Base-by-base conservation (phyloP, 805 yeast genomes). In the Yarrowia yakushimensis region DNA sequence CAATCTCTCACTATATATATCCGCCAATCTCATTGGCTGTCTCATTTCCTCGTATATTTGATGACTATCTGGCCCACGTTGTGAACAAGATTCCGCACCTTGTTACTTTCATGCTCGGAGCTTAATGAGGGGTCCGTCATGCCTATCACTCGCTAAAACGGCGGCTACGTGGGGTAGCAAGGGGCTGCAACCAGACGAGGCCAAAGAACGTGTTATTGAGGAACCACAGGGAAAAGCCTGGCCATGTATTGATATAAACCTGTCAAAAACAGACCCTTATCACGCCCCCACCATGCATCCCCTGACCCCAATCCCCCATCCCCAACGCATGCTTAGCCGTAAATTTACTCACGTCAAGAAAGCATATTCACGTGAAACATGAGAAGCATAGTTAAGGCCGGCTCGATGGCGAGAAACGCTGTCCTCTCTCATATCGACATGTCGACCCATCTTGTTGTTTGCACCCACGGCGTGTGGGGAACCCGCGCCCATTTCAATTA, bases 381-480 rank as follows among this genome's bases (percentile, higher is more conserved):
- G 59, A 52, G 59, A n/a, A 52, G 59, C 36, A 52, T 52, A 52
- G 59, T 52, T 52, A 52, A 52, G 33, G 33, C 59, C 25, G 42
- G 59, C 31, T 18, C 33, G 13, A 12, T 7, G 59, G 59, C 59
- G 43, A 20, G 34, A 18, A 31, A 9, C 39, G 30, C 59, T 43
- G 43, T 52, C 33, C 42, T 45, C 52, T 22, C 48, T 31, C 52
- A 22, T 17, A 23, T 34, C 37, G 52, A 45, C 57, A 67, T 65
- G 65, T 67, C 67, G 30, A 76, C 76, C 68, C 91, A 86, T 71
- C 76, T 86, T 33, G 81, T 86, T 10, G 81, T 86, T 13, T 76
- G 87, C 42, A 86, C 86, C 39, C 88, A 84, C 71, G 86, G 86
- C 76, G 67, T 89, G 46, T 90, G 96, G 96, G 96, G 97, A 1